Conservation (phyloP, 2,329 filamentous ascomycete genomes). For the Kalaharituber pfeilii region DNA sequence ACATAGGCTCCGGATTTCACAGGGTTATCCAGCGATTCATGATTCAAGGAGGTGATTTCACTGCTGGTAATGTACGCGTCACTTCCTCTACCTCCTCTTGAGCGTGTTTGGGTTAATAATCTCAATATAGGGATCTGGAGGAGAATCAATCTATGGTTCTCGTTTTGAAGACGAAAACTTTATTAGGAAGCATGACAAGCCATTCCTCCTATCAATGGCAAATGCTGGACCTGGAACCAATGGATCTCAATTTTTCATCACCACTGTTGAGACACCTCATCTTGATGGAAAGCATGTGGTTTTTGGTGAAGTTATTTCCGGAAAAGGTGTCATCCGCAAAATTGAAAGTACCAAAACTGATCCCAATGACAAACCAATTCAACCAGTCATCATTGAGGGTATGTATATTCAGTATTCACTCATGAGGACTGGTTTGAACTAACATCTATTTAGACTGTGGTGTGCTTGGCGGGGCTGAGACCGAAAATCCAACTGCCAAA, state of each 20-base stretch:
- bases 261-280: constrained; percentile 85
- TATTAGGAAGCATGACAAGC: constrained; percentile 61
- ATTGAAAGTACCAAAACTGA: constrained; percentile 70
- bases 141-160: constrained; percentile 91
- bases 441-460: constrained; percentile 48
- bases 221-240: constrained; percentile 93
- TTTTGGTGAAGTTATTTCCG: constrained; percentile 82
- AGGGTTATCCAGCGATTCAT: constrained; percentile 97
- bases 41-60: constrained; percentile 97
- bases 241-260: constrained; percentile 96
- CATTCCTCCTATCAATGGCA: constrained; percentile 92
- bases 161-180: constrained; percentile 99
- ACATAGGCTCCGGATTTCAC: constrained; percentile 66
- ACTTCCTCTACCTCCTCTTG: not conserved
- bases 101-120: not conserved
- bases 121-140: constrained; percentile 46
- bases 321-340: constrained; percentile 77
- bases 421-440: not conserved
- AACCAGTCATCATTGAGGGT: constrained; percentile 52
- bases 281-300: constrained; percentile 95
- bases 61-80: constrained; percentile 62
- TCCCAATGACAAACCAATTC: constrained; percentile 56
- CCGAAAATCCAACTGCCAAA: constrained; percentile 47
- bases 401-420: constrained; percentile 8
- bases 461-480: constrained; percentile 56